Base-by-base conservation (phyloP, 2,329 filamentous ascomycete genomes). In the Pseudocercospora pini-densiflorae region DNA sequence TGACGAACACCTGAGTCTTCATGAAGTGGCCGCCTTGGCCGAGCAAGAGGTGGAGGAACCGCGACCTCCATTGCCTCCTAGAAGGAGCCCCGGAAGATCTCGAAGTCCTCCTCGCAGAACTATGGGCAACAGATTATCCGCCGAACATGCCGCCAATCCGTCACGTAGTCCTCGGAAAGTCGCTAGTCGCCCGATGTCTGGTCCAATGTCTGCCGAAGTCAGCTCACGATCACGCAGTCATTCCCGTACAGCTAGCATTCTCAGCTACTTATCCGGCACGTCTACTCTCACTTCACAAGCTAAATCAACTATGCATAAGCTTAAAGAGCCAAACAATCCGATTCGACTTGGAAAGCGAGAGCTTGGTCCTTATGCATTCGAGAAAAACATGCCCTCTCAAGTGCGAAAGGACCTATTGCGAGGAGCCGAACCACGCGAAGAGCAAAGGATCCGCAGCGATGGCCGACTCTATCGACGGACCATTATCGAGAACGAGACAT, bases 361-460 rank as follows among this genome's bases (percentile, higher is more conserved):
- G 67, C 77, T 84, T 5, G 82, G 82, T n/a, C 82, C 82, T 12
- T 75, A 83, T 70, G 82, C 82, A 0, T 83, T 76, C 73, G 82
- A 84, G 67, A 77, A 81, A 12, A 72, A 72, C 36, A 84, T 84
- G 82, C 82, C 82, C 5, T 72, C 64, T 33, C 77, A 79, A 74
- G 77, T 84, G 1, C 78, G 80, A 47, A 74, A 79, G 16, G 76
- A 78, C 58, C 77, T 84, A 10, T 73, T 78, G 24, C 74, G 77
- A 19, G 81, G 79, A 10, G 80, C 80, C 4, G 75, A 78, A 65
- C 78, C 81, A 29, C 77, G 73, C 10, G 49, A 74, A 1, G 71
- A 78, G 54, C 82, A 82, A 55, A 77, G 75, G 9, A 82, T 83
- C 53, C 77, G 79, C 53, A 75, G 77, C 4, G 77, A 81, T 64